phyloP scores from a whole-genome alignment of 1,284 basidiomycete genomes.

The Trametes pubescens region DNA sequence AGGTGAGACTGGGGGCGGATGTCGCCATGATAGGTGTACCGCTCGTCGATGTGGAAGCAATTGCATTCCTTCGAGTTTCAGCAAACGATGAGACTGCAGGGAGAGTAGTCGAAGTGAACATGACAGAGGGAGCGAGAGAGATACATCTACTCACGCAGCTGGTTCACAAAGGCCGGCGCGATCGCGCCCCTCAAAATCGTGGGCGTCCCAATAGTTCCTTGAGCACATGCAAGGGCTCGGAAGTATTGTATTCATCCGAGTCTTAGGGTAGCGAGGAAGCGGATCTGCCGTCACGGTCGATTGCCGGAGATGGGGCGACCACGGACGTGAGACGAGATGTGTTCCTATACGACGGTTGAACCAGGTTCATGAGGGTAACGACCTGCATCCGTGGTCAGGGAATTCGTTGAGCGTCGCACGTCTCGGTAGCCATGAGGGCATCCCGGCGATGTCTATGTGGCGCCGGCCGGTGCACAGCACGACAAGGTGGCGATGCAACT shows the following conservation, averaged over 20 bases:
- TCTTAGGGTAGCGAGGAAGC: not conserved
- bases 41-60: not conserved
- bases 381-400: not conserved
- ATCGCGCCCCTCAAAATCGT: not conserved
- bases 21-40: not conserved
- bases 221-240: not conserved
- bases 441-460: not conserved
- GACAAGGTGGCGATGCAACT: not conserved
- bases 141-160: not conserved
- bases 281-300: not conserved
- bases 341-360: not conserved
- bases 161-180: not conserved
- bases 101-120: not conserved
- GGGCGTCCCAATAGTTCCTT: not conserved
- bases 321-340: not conserved
- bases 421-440: not conserved
- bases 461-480: not conserved
- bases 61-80: not conserved
- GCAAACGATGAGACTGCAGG: not conserved
- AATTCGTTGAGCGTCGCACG: not conserved
- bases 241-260: not conserved
- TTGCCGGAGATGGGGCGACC: not conserved
- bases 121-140: not conserved
- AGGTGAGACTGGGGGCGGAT: not conserved
- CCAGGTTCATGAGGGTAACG: not conserved